These are phyloP conservation scores for Monascus purpureus DNA, from an alignment of 495 filamentous ascomycete species.

Conservation along the genomic window DNA sequence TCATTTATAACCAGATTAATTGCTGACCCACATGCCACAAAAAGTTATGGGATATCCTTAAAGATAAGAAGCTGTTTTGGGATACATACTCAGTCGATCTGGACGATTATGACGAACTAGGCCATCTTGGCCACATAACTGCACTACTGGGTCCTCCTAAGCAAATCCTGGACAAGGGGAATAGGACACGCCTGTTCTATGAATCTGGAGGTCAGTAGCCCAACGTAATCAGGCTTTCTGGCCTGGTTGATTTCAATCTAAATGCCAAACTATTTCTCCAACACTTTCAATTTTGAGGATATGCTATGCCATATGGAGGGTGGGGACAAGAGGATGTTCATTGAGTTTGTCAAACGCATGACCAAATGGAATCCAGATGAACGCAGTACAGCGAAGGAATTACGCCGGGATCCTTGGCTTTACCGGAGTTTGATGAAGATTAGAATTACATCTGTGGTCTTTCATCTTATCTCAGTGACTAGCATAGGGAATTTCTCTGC, in stretches of 20 bases:
- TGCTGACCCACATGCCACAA: background rate
- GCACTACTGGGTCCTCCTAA: conserved; percentile 25
- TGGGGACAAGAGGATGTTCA: conserved; percentile 18
- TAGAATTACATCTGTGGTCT: background rate
- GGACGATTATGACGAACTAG: conserved; percentile 11
- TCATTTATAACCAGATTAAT: too few species aligned
- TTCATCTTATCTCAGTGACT: background rate
- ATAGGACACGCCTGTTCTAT: conserved; percentile 11
- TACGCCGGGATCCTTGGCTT: conserved; percentile 20
- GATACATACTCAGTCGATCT: conserved; percentile 5
- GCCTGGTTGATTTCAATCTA: too few species aligned
- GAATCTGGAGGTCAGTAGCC: too few species aligned
- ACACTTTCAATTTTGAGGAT: conserved; percentile 14
- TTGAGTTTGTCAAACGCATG: conserved; percentile 18
- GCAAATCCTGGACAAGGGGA: conserved; percentile 6
- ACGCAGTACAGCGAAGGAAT: conserved; percentile 17
- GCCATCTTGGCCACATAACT: conserved; percentile 22
- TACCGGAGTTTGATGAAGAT: conserved; percentile 1
- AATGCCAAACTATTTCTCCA: too few species aligned
- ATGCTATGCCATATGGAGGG: conserved; percentile 7
- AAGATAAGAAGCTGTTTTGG: conserved; percentile 14
- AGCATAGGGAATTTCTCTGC: too few species aligned
- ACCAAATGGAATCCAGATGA: conserved; percentile 19
- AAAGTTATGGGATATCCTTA: conserved; percentile 23
- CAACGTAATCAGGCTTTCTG: too few species aligned